Evolutionary conservation across 768 basidiomycete genomes (phyloP), one percentile per base, ranked within the genome.

Genomic region (Rossbeevera mucosa): DNA sequence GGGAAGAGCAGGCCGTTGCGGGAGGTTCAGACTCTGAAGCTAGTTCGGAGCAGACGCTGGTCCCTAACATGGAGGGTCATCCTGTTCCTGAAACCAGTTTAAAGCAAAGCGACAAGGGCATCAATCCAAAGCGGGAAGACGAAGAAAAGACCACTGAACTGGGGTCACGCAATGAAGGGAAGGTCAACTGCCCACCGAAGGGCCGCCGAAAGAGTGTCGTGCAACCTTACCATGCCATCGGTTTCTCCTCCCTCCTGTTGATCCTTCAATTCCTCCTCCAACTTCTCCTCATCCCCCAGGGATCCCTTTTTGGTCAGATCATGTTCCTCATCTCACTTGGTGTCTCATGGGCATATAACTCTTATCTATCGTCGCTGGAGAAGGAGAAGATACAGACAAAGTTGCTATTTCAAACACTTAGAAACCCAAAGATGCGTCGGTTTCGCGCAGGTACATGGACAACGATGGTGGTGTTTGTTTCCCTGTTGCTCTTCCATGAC

Each of bases 341-440:
- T 5, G 56, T 59, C 2, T 73, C 70, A 0, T 73, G 72, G 72
- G 49, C 18, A 9, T 69, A 73, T 24, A 73, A 69, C 31, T 60
- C 64, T 0, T 71, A 62, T 43, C 54, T 70, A 4, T 63, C 71
- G 4, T 68, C 64, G 2, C 50, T 76, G 65, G 74, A 77, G 55
- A 65, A 57, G 29, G 59, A 64, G 47, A 65, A 59, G 48, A 56
- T 62, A 44, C 64, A 69, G 43, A 41, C 33, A 14, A 2, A 18
- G 0, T 21, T 66, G 7, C 52, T 69, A 21, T 59, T 54, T 13
- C 6, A 47, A 24, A 50, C 30, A 24, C 58, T 65, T 13, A 54
- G 36, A 3, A 7, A 43, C 4, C 63, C 59, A 0, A 0, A 18
- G 9, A 53, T 68, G 49, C 21, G 0, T 7, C 48, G 51, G 30